These are phyloP conservation scores for Rhizoclosmatium sp. DNA, from an alignment of 192 early-diverging fungal species.

Conservation along the genomic window DNA sequence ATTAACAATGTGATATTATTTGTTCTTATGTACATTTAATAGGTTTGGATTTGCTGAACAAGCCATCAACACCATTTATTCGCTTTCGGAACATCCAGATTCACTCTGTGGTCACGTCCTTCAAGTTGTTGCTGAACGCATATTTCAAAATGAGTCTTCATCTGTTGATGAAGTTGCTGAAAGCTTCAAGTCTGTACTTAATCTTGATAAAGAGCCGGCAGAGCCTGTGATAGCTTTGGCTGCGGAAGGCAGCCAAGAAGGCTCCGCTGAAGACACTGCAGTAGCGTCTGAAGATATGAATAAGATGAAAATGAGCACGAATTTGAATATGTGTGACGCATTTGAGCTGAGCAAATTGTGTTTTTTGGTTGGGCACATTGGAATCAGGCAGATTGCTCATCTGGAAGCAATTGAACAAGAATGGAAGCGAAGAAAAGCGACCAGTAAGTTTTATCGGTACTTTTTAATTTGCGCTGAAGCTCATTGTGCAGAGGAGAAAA, in stretches of 20 bases:
- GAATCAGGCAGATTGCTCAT: constrained; percentile 95
- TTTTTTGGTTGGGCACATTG: constrained; percentile 94
- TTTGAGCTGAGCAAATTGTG: constrained; percentile 86
- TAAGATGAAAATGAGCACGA: neutral
- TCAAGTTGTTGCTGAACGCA: constrained; percentile 65
- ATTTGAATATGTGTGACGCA: constrained; percentile 45
- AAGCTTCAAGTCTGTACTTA: constrained; percentile 12
- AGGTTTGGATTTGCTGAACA: constrained; percentile 96
- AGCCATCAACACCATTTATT: constrained; percentile 91
- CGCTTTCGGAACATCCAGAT: constrained; percentile 91
- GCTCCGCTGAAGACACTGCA: constrained; percentile 40
- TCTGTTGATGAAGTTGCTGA: constrained; percentile 36
- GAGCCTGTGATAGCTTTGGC: constrained; percentile 15
- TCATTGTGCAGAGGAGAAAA: neutral
- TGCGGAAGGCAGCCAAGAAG: constrained; percentile 7
- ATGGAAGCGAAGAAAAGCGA: constrained; percentile 83
- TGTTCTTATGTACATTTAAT: neutral
- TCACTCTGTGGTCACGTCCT: constrained; percentile 80
- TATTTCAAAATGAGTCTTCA: constrained; percentile 58
- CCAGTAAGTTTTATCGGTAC: constrained; percentile 23
- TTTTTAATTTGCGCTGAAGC: too few relatives aligned
- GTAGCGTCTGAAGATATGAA: too few relatives aligned
- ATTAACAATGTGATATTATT: neutral
- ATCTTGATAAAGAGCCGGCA: constrained; percentile 34
- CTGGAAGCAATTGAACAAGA: constrained; percentile 93